Evolutionary conservation across 768 basidiomycete genomes (phyloP).

Genomic region (Hericium rajendrae): DNA sequence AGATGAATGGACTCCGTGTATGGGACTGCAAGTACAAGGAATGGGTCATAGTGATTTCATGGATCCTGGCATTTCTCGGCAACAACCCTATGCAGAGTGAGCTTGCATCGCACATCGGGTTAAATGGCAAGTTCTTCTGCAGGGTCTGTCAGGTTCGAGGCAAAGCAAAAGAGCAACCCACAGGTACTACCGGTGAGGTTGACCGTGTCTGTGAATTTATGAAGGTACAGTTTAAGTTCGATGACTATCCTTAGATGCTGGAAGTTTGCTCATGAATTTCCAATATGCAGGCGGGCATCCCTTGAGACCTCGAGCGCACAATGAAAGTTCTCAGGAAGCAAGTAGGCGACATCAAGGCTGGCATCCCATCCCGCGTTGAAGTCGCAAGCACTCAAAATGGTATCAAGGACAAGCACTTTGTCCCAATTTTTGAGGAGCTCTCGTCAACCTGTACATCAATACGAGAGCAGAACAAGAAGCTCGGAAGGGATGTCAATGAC

Average conservation of each 20-base stretch:
- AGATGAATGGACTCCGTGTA: constrained; percentile 27
- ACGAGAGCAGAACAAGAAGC: not conserved
- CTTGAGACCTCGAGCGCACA: not conserved
- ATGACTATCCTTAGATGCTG: no score
- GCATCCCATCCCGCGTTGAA: not conserved
- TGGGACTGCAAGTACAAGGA: constrained; percentile 22
- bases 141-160: constrained; percentile 23
- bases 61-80: constrained; percentile 19
- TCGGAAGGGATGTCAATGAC: not conserved
- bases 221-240: no score
- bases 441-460: not conserved
- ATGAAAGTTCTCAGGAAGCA: not conserved
- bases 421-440: not conserved
- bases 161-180: not conserved
- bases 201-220: not conserved
- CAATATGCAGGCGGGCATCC: not conserved
- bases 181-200: not conserved
- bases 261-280: no score
- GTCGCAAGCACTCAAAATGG: not conserved
- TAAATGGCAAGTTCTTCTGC: constrained; percentile 31
- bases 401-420: not conserved
- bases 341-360: not conserved
- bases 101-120: constrained; percentile 34
- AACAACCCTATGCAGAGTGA: constrained; percentile 41
- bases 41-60: constrained; percentile 8